Evolutionary conservation across 768 basidiomycete genomes (phyloP), one percentile per base, ranked within the genome.

Genomic region (Leucocoprinus birnbaumii): DNA sequence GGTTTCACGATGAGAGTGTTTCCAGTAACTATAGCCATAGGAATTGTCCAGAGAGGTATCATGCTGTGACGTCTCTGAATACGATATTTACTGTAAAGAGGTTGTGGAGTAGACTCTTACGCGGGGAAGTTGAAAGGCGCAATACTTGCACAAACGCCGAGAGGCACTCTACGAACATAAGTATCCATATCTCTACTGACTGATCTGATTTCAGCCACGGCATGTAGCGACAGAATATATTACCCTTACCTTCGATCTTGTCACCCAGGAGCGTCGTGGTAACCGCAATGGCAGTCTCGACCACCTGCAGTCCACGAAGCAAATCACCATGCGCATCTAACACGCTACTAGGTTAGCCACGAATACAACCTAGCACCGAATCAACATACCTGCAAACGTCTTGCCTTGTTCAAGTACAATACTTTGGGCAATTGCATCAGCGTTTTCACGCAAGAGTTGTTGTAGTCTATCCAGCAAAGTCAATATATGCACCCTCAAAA

Each of bases 111-210:
- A 8, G 49, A 22, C 22, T 71, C 86, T 64, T 68, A 90, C 87
- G 91, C 91, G 50, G 90, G 91, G 67, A 92, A 93, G 66, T 93
- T 92, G 75, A 94, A 94, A 7, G 96, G 96, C 18, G 88, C 83
- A 51, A 91, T 80, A 57, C 89, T 89, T 42, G 87, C 93, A 58
- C 87, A 90, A 27, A 98, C 94, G 51, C 95, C 95, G 4, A 98
- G 75, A 2, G 95, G 92, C 16, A 92, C 70, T 61, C 84, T 83
- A 48, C 94, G 82, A 14, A 89, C 86, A 57, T 91, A 85, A 2
- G 95, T 97, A 66, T 98, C 95, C 95, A 98, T 98, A 67, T 97
- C 95, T 68, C 86, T 93, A 71, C 89, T 90, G 18, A 98, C 90
- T 90, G 59, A 21, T 31, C 19, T 34, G 19, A 19, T 43, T 24